These are phyloP conservation scores for Eucalyptus microcorys DNA, from an alignment of 345 rosid genomes.

Conservation along the genomic window DNA sequence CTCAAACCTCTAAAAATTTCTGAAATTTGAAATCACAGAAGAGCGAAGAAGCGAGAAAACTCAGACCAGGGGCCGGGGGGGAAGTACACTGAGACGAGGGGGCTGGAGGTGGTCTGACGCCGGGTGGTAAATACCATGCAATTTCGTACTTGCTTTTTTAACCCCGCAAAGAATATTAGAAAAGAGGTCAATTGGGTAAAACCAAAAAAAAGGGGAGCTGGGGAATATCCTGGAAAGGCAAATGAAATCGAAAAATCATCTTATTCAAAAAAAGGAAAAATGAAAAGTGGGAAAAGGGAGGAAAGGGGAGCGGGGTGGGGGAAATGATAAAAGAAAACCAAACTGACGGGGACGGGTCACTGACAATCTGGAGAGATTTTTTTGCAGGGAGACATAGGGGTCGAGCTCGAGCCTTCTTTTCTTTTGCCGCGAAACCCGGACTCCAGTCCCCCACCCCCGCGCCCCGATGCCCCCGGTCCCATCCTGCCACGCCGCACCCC, in stretches of 20 bases:
- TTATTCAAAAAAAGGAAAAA: neutral
- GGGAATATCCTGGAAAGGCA: neutral
- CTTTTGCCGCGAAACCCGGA: slow-evolving; percentile 41
- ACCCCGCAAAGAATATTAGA: neutral
- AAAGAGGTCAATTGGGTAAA: neutral
- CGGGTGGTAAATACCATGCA: neutral
- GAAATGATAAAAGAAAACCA: neutral
- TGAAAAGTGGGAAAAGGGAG: neutral
- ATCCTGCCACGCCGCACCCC: neutral
- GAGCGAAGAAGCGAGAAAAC: neutral
- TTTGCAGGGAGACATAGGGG: neutral
- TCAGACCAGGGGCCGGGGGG: neutral
- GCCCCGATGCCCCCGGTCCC: neutral
- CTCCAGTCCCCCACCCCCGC: slow-evolving; percentile 15
- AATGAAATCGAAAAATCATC: neutral
- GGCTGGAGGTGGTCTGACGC: neutral
- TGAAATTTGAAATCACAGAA: neutral
- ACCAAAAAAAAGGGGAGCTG: neutral
- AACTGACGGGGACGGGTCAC: neutral
- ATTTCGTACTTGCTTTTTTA: neutral
- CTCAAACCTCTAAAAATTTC: neutral
- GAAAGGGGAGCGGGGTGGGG: neutral
- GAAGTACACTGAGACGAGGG: neutral
- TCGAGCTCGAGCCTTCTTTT: neutral
- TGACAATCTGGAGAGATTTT: neutral